Percentiles rank a stretch among this genome's conserved stretches.
These are phyloP conservation scores for Mentha longifolia DNA, from an alignment of 257 asterid genomes.

Conservation along the genomic window DNA sequence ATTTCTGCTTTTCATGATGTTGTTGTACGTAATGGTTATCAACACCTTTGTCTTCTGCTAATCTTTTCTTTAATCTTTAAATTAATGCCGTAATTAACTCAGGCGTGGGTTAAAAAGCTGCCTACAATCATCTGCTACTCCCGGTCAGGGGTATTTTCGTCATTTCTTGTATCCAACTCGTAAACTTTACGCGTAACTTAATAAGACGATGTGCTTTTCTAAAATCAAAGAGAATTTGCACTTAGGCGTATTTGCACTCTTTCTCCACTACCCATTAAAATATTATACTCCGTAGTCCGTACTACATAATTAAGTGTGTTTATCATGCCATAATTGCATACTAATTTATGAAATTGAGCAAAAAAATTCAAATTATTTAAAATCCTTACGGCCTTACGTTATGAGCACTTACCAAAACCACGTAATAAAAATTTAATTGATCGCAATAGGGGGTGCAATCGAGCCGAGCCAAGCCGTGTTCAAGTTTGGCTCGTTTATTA, in stretches of 20 bases:
- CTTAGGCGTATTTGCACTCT: neutral
- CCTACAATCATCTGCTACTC: conserved; percentile 15
- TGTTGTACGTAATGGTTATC: conserved; percentile 35
- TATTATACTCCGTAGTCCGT: too few relatives aligned
- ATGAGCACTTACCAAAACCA: too few relatives aligned
- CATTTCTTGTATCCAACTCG: neutral
- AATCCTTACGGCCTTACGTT: too few relatives aligned
- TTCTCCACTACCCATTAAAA: neutral
- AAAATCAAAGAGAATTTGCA: neutral
- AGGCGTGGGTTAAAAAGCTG: conserved; percentile 37
- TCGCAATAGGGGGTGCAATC: too few relatives aligned
- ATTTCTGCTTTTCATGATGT: conserved; percentile 43
- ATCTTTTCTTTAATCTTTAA: neutral
- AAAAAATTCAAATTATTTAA: too few relatives aligned
- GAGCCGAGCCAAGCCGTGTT: too few relatives aligned
- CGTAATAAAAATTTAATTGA: too few relatives aligned
- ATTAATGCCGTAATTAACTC: conserved; percentile 47
- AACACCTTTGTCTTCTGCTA: conserved; percentile 4
- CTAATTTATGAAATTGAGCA: too few relatives aligned
- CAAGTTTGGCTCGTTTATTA: too few relatives aligned
- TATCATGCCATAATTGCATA: neutral
- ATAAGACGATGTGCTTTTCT: neutral
- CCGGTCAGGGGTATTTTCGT: conserved; percentile 18
- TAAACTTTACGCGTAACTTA: neutral
- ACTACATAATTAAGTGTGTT: neutral